phyloP scores from a whole-genome alignment of 73 alveolate species.

The Tetrahymena borealis region DNA sequence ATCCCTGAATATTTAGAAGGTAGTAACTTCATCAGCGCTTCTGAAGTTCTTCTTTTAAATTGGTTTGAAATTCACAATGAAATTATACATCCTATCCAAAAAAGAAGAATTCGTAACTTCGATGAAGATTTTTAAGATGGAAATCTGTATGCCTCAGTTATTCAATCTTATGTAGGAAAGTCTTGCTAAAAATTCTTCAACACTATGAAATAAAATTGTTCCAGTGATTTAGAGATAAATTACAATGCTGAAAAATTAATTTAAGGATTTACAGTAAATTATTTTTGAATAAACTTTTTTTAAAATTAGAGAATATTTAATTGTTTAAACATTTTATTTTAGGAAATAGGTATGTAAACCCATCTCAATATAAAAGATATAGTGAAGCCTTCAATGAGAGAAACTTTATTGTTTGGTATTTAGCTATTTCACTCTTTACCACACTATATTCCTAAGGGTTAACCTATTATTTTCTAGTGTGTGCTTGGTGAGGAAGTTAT shows the following conservation, averaged over 20 bases:
- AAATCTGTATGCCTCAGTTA: slow-evolving; percentile 56
- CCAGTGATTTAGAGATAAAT: slow-evolving; percentile 61
- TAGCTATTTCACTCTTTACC: slow-evolving; percentile 92
- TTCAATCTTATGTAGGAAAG: slow-evolving; percentile 61
- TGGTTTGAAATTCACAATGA: slow-evolving; percentile 38
- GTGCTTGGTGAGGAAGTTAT: slow-evolving; percentile 88
- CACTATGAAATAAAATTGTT: slow-evolving; percentile 50
- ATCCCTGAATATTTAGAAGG: slow-evolving; percentile 68
- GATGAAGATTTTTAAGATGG: slow-evolving; percentile 46
- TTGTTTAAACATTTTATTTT: not conserved
- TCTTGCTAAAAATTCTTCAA: slow-evolving; percentile 38
- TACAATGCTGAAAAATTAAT: slow-evolving; percentile 77
- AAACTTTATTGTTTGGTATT: slow-evolving; percentile 76
- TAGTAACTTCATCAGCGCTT: slow-evolving; percentile 78
- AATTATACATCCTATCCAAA: not conserved
- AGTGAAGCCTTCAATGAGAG: slow-evolving; percentile 93
- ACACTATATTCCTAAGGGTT: slow-evolving; percentile 93
- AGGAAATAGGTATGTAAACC: slow-evolving; percentile 78
- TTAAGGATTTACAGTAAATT: slow-evolving; percentile 40
- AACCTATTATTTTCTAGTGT: slow-evolving; percentile 83
- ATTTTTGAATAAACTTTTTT: not conserved
- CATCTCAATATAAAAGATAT: slow-evolving; percentile 64
- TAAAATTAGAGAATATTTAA: not conserved
- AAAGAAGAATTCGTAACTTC: not conserved
- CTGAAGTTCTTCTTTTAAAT: slow-evolving; percentile 85